Conservation (phyloP, 2,329 filamentous ascomycete genomes). For the Karstenula rhodostoma region DNA sequence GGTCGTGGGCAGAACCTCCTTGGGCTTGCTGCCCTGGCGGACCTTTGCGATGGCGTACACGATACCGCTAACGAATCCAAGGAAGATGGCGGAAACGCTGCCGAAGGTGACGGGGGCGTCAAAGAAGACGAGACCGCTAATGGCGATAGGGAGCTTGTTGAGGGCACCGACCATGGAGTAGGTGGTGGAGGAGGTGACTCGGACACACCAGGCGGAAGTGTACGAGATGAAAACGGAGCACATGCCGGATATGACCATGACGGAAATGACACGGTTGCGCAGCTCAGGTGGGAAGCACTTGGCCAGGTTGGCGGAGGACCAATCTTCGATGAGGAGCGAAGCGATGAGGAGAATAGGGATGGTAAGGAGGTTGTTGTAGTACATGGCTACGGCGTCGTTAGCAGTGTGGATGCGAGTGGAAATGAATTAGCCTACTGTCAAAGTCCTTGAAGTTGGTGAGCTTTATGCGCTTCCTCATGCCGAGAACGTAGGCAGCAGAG, state of each 20-base stretch:
- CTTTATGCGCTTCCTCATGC: slow-evolving; percentile 99
- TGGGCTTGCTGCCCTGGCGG: slow-evolving; percentile 74
- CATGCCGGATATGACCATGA: slow-evolving; percentile 94
- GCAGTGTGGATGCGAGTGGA: slow-evolving; percentile 23
- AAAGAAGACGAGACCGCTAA: slow-evolving; percentile 95
- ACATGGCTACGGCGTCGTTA: slow-evolving; percentile 76
- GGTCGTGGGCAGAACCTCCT: slow-evolving; percentile 70
- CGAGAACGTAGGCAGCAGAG: slow-evolving; percentile 85
- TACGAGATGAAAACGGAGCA: slow-evolving; percentile 99
- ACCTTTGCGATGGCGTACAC: slow-evolving; percentile 90
- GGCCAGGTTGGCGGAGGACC: slow-evolving; percentile 82
- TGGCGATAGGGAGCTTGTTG: slow-evolving; percentile 95
- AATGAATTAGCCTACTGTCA: slow-evolving; percentile 77
- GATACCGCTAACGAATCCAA: slow-evolving; percentile 91
- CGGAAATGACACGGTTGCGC: slow-evolving; percentile 80
- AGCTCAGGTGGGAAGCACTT: slow-evolving; percentile 87
- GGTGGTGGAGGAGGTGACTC: slow-evolving; percentile 94
- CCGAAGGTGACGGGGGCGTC: slow-evolving; percentile 91
- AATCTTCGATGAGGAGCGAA: slow-evolving; percentile 88
- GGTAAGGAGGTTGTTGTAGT: slow-evolving; percentile 98
- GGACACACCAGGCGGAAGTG: slow-evolving; percentile 98
- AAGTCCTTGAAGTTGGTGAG: slow-evolving; percentile 99
- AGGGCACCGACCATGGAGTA: slow-evolving; percentile 98
- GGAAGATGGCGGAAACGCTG: slow-evolving; percentile 86
- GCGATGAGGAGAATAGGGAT: slow-evolving; percentile 88